phyloP scores from a whole-genome alignment of 1,284 basidiomycete species.

The Fomes fomentarius region DNA sequence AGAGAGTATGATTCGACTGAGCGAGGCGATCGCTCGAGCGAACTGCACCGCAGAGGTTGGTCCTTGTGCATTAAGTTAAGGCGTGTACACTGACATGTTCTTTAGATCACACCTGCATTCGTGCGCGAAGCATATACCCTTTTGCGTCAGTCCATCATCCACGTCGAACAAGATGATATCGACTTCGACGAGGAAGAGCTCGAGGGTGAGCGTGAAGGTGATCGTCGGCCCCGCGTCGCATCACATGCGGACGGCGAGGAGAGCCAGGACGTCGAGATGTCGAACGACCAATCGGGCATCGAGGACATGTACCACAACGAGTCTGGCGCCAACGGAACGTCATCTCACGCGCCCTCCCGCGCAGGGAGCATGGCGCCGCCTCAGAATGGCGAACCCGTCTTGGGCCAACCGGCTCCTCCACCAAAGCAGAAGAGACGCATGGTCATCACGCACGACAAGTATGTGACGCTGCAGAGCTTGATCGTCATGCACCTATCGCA shows the following conservation, averaged over 20 bases:
- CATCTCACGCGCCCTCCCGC: slow-evolving; percentile 35
- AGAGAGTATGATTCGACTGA: slow-evolving; percentile 96
- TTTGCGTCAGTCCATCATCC: slow-evolving; percentile 96
- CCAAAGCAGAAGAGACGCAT: slow-evolving; percentile 70
- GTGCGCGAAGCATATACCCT: slow-evolving; percentile 96
- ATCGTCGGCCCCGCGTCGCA: slow-evolving; percentile 31
- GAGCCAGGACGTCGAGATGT: slow-evolving; percentile 68
- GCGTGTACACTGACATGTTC: neutral
- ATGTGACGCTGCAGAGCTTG: slow-evolving; percentile 88
- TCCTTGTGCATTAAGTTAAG: neutral
- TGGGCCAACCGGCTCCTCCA: slow-evolving; percentile 23
- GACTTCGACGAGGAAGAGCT: slow-evolving; percentile 95
- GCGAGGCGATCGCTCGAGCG: slow-evolving; percentile 96
- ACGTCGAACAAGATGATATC: slow-evolving; percentile 99
- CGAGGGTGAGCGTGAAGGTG: slow-evolving; percentile 53
- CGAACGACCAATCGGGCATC: slow-evolving; percentile 56
- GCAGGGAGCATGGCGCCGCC: slow-evolving; percentile 36
- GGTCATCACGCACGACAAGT: slow-evolving; percentile 95
- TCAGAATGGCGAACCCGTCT: slow-evolving; percentile 15
- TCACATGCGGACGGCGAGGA: slow-evolving; percentile 43
- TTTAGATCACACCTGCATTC: slow-evolving; percentile 87
- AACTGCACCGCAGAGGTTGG: slow-evolving; percentile 89
- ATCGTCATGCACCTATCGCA: slow-evolving; percentile 84
- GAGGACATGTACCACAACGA: slow-evolving; percentile 51
- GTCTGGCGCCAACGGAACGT: slow-evolving; percentile 38